Evolutionary conservation across 1,284 basidiomycete genomes (phyloP), one percentile per base, ranked within the genome.

Genomic region (Macrocystidia cucumis): DNA sequence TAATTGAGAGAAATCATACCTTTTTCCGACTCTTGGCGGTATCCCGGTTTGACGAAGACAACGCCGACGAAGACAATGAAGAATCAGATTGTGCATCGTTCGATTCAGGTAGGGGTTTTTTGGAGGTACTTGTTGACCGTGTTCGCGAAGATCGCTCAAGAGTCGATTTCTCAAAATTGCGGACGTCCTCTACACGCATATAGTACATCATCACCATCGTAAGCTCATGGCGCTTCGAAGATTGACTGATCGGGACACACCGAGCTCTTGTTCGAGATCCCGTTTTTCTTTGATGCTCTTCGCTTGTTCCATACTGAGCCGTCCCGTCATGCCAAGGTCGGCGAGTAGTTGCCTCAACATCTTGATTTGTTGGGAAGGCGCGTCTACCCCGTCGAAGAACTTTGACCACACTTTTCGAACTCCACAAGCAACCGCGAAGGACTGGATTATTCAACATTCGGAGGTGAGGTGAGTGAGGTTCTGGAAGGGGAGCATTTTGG

Each of bases 401-500:
- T 78, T 87, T 11, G 67, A 72, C 89, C 89, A 92, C 18, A 75
- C 65, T 57, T 87, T 91, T 37, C 87, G 74, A 4, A 86, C 68
- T 3, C 89, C 89, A 46, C 90, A 91, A 0, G 84, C 84, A 5
- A 73, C 57, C 1, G 92, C 75, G 14, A 88, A 64, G 16, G 72
- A 63, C 82, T 85, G 35, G 1, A 32, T 16, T 33, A 7, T 9
- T 29, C 11, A 45, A n/a, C 2, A 11, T 25, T 18, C 19, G 12
- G 14, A 24, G 17, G 14, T 25, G 27, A 29, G 12, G 25, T 13
- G 12, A 32, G 37, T 18, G 11, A 29, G 11, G 30, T 23, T 14
- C 18, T 26, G 14, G 19, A 18, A 24, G 20, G 34, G 32, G 21
- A 33, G 6, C 24, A 29, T 18, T 9, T 29, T 8, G 32, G 17